Percentiles rank a stretch among this genome's conserved stretches.
These are phyloP conservation scores for Crithidia acanthocephali DNA, from an alignment of 208 protist genomes.

Conservation along the genomic window DNA sequence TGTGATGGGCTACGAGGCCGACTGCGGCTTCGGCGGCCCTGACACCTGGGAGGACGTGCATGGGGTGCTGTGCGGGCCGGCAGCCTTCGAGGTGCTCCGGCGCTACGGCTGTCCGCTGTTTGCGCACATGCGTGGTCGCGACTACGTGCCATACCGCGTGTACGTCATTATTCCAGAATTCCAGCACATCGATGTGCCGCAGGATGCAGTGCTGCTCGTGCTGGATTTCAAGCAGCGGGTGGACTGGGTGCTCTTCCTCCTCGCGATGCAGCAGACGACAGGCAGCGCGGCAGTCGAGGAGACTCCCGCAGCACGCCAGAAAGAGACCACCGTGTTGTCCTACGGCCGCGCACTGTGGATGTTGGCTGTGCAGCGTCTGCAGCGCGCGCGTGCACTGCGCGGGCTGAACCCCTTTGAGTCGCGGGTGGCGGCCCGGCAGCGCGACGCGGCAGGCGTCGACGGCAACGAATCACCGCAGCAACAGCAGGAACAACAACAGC, in stretches of 20 bases:
- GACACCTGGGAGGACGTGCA: conserved; percentile 48
- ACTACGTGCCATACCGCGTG: conserved; percentile 43
- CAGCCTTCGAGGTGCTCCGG: conserved; percentile 53
- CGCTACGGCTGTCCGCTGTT: conserved; percentile 66
- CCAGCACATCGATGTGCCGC: conserved; percentile 29
- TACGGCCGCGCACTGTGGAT: conserved; percentile 83
- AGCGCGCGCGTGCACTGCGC: conserved; percentile 33
- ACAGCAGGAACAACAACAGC: neutral
- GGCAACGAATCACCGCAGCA: neutral
- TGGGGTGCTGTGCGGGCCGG: conserved; percentile 57
- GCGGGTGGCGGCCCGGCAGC: neutral
- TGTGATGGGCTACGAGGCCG: conserved; percentile 49
- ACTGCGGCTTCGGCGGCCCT: conserved; percentile 37
- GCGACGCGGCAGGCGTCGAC: neutral
- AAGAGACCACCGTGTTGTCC: conserved; percentile 28
- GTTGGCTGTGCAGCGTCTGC: conserved; percentile 58
- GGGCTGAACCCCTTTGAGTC: conserved; percentile 47
- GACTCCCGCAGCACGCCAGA: neutral
- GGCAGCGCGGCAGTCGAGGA: neutral
- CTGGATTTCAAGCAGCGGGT: conserved; percentile 59
- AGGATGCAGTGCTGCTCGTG: conserved; percentile 59
- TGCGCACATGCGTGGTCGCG: conserved; percentile 23
- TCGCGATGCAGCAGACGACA: conserved; percentile 28
- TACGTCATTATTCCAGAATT: conserved; percentile 56
- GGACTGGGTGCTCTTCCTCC: conserved; percentile 60